A percentile compares a stretch with the other conserved stretches of the same genome.
These are phyloP conservation scores for Spinellus fusiger DNA, from an alignment of 192 early-diverging fungal genomes.

Conservation along the genomic window DNA sequence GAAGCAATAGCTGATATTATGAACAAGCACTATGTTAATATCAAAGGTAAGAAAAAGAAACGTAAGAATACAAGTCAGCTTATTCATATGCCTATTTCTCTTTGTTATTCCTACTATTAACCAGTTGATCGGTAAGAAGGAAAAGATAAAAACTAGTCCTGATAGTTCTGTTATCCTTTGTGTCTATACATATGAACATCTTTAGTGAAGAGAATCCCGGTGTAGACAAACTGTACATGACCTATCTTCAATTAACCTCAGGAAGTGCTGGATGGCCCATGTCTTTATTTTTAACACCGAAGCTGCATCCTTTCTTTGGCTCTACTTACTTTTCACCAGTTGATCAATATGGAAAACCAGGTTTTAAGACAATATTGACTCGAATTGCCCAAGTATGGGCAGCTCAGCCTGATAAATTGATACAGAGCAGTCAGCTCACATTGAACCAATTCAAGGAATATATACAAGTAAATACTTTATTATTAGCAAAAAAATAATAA, in stretches of 20 bases:
- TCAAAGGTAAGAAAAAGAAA: conserved; percentile 34
- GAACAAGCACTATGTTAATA: too few species aligned
- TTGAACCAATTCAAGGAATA: conserved; percentile 34
- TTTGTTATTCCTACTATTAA: conserved; percentile 5
- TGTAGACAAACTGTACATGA: conserved; percentile 63
- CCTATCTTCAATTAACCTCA: conserved; percentile 49
- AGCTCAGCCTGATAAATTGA: conserved; percentile 27
- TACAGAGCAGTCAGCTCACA: conserved; percentile 26
- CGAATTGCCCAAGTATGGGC: conserved; percentile 37
- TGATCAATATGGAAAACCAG: conserved; percentile 32
- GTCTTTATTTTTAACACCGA: conserved; percentile 55
- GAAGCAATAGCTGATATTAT: too few species aligned
- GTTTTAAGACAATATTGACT: conserved; percentile 31
- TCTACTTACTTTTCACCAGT: conserved; percentile 40
- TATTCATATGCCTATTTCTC: neutral
- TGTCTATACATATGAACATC: neutral
- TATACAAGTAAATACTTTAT: neutral
- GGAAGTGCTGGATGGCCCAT: conserved; percentile 71
- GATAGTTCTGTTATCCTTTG: neutral
- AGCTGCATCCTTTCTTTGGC: conserved; percentile 41
- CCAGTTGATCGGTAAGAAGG: conserved; percentile 19
- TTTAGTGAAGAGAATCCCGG: conserved; percentile 54
- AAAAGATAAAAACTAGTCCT: neutral
- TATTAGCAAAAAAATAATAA: too few species aligned
- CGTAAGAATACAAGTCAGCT: neutral